Evolutionary conservation across 2,329 filamentous ascomycete species (phyloP), one percentile per base, ranked within the genome.

Genomic region (Phyllachora maydis): DNA sequence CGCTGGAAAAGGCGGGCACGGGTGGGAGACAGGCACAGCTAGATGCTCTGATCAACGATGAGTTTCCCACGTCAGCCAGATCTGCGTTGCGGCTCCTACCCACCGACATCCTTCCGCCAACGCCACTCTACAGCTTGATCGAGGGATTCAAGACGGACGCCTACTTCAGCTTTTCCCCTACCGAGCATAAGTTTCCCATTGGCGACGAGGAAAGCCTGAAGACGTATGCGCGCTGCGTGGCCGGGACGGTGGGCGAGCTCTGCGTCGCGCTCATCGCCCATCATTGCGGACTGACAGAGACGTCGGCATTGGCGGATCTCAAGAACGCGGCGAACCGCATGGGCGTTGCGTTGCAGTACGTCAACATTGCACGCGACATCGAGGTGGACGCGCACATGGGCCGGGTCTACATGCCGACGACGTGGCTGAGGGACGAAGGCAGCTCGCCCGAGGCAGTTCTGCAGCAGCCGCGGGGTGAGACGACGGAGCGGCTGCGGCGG

Each of bases 301-400:
- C 4, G 29, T 42, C 22, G 44, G 52, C 14, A 32, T n/a, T n/a
- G 42, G 19, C 38, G 49, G 9, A 37, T 46, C 50, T 76, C 5
- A 47, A 70, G 9, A 37, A 48, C 10, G 60, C 68, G 1, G 70
- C 70, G 1, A 52, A 55, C 11, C 51, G 56, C 14, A 79, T 79
- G 73, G 75, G 75, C 0, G 58, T 73, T 16, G 73, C 74, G 2
- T 47, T 81, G n/a, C 74, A 82, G 36, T 78, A 73, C 34, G 64
- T 77, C 35, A 82, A 81, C 36, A 78, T 82, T 30, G 68, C 72
- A 3, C 65, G 75, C 12, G 75, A 82, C 35, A 67, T 81, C n/a
- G 43, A 49, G 4, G 64, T 66, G 3, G 75, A 81, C 34, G 69
- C 74, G 1, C 45, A 49, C 9, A 64, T 75, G 17, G 55, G 56